A percentile compares a stretch with the other conserved stretches of the same genome.
Conservation (phyloP, 148 eudicot genomes). For the Rhododendron molle region DNA sequence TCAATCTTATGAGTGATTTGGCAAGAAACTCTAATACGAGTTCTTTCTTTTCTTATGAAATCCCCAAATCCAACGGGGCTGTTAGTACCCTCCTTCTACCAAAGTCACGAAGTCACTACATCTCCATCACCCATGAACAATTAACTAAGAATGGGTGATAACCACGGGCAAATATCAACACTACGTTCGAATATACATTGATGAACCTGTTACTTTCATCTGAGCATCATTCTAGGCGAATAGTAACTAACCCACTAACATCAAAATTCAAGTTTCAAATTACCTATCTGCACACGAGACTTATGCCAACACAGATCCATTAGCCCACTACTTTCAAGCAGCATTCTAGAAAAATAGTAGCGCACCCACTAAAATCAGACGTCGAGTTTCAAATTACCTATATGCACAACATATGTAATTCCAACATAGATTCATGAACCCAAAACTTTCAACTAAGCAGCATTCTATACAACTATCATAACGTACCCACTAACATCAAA, state of each 20-base stretch:
- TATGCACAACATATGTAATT: neutral
- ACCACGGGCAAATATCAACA: neutral
- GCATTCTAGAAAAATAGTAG: neutral
- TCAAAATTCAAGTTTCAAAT: neutral
- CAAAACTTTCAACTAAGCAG: neutral
- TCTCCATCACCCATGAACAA: neutral
- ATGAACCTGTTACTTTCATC: neutral
- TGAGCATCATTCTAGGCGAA: neutral
- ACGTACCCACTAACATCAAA: neutral
- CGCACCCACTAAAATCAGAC: neutral
- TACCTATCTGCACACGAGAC: neutral
- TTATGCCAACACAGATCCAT: neutral
- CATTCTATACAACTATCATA: too few species aligned
- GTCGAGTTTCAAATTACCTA: neutral
- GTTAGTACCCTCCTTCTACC: neutral
- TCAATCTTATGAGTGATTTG: neutral
- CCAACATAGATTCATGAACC: neutral
- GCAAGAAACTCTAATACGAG: neutral
- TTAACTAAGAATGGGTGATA: neutral
- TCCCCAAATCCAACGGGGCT: neutral
- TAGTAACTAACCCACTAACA: neutral
- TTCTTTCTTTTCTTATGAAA: neutral
- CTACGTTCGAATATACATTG: neutral
- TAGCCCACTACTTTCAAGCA: neutral
- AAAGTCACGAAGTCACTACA: neutral